Evolutionary conservation across 345 rosid genomes (phyloP).

Genomic region (Gossypioides kirkii): DNA sequence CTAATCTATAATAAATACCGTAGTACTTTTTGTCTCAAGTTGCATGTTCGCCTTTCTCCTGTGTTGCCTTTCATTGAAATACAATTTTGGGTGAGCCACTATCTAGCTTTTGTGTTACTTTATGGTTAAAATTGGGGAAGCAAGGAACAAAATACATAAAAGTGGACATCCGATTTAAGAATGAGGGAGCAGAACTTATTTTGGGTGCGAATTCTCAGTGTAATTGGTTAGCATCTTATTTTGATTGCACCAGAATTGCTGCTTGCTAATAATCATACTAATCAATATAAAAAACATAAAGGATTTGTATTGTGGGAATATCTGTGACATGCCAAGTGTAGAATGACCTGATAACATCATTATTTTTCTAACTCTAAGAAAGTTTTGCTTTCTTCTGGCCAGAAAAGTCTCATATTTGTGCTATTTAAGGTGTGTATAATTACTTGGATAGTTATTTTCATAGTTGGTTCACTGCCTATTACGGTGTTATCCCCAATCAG

Average conservation of each 20-base stretch:
- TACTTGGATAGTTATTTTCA: not conserved
- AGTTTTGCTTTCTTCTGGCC: conserved; percentile 1
- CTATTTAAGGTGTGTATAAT: not conserved
- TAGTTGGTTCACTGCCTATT: not conserved
- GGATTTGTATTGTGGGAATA: not conserved
- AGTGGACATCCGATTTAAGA: no score
- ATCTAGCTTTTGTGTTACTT: no score
- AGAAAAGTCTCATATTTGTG: not conserved
- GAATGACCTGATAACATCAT: not conserved
- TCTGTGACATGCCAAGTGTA: not conserved
- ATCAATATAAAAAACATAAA: not conserved
- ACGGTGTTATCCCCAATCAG: not conserved
- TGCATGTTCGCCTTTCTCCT: not conserved
- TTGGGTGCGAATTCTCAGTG: no score
- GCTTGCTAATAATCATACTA: not conserved
- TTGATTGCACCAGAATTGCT: not conserved
- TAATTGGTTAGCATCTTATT: not conserved
- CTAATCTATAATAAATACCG: not conserved
- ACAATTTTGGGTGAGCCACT: not conserved
- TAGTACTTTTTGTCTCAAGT: not conserved
- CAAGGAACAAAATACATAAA: no score
- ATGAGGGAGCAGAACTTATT: no score
- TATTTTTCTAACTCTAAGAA: not conserved
- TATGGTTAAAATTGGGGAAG: no score
- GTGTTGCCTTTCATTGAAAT: not conserved